Evolutionary conservation across 768 basidiomycete genomes (phyloP), one percentile per base, ranked within the genome.

Genomic region (Pleurotus djamor): DNA sequence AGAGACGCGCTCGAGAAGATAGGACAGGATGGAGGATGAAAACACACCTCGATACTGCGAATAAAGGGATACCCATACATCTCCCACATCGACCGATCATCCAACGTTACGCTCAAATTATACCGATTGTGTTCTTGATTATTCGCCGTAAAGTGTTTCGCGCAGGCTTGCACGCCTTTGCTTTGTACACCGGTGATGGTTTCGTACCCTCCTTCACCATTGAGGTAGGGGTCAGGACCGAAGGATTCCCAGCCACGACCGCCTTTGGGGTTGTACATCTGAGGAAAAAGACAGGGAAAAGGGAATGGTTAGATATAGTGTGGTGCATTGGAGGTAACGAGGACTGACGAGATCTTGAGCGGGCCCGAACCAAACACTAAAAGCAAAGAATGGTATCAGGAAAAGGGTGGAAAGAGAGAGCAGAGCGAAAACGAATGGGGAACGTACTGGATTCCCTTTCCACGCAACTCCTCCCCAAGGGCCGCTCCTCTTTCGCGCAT

Each of bases 381-480:
- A 28, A 28, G 21, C 21, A 28, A 3, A 28, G 21, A 28, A 28
- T 28, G 21, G 3, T 28, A 28, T 28, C 21, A 28, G 21, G 21
- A 28, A 28, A 28, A 28, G 21, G 21, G 21, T 28, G 21, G 21
- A 28, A 28, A 12, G 32, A 17, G 10, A 6, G 7, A 21, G 9
- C 33, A 33, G n/a, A n/a, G 38, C 16, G 35, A 1, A 7, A 37
- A 33, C 12, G 54, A 5, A 32, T 28, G 33, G 37, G 35, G 8
- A 1, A 33, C 54, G 41, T n/a, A 76, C 59, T 79, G 76, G 4
- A 83, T 83, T 16, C 91, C 91, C 69, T 89, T 87, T 10, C 79
- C 85, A 16, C 81, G 72, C 67, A 84, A 87, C 68, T 92, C 90
- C 57, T 83, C 74, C 3, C 84, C 89, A 61, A 91, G 72, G 0